Evolutionary conservation across 2,329 filamentous ascomycete genomes (phyloP), one percentile per base, ranked within the genome.

Genomic region (Calonectria crousiana): DNA sequence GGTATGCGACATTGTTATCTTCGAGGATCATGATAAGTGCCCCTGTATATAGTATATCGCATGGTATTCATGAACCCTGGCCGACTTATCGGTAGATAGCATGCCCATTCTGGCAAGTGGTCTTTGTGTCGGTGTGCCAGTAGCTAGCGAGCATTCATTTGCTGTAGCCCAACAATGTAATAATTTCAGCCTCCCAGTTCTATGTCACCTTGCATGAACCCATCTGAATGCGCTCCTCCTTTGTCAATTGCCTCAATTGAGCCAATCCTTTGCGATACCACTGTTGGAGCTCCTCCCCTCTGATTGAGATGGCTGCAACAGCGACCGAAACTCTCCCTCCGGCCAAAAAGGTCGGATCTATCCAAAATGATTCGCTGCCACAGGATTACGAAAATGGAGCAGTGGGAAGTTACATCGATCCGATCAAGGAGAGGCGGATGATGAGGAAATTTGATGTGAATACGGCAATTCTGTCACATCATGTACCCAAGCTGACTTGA

Each of bases 361-460:
- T 47, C 10, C 28, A 38, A 11, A 32, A 65, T 36, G 51, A 73
- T 26, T 23, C 49, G 9, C 41, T 44, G 23, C 67, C 23, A 30
- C 36, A 47, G 18, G 74, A 74, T 32, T 75, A 67, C 16, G 74
- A 75, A 34, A 56, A 75, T 75, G 74, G 72, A 13, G 49, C 60
- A 2, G 62, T 68, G 4, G 53, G 62, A 8, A 62, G 66, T 41
- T 74, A 62, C 56, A 77, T 77, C 28, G 75, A 77, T 36, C 74
- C 73, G 1, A 68, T 77, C 36, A 75, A 75, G 34, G 75, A 77
- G 49, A 66, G 69, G 30, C 49, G 66, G 34, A 80, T 80, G 79
- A 80, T 80, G 77, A 67, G 77, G 28, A 80, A 80, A 23, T 80
- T 80, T 60, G 78, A 80, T 67, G 79, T 77, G 73, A 73, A 73